Conservation (phyloP, 345 rosid species). For the Murraya koenigii region DNA sequence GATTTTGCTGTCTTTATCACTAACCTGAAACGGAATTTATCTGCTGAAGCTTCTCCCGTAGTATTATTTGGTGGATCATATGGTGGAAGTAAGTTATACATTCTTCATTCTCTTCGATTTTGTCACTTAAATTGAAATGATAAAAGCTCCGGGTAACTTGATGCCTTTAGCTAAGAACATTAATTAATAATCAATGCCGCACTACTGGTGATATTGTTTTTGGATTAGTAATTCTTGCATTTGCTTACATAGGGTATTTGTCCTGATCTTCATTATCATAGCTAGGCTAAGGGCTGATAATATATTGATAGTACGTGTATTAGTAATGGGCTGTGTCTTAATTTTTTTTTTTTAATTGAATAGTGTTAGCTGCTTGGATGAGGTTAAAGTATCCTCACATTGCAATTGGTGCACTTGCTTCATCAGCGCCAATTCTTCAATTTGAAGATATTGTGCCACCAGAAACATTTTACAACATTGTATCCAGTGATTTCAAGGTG, state of each 20-base stretch:
- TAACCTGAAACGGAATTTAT: slow-evolving; percentile 71
- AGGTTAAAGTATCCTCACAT: slow-evolving; percentile 92
- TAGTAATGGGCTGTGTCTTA: neutral
- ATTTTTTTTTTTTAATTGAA: neutral
- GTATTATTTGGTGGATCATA: slow-evolving; percentile 95
- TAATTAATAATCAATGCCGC: neutral
- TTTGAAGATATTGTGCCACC: slow-evolving; percentile 86
- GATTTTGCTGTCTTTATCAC: slow-evolving; percentile 76
- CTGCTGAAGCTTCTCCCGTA: slow-evolving; percentile 81
- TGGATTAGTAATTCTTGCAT: neutral
- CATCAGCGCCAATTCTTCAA: slow-evolving; percentile 94
- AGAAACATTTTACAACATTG: slow-evolving; percentile 80
- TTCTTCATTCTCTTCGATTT: neutral
- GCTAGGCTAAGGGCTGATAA: neutral
- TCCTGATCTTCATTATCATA: neutral
- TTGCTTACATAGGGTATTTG: neutral
- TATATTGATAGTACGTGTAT: neutral
- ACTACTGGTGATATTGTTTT: neutral
- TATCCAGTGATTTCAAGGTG: slow-evolving; percentile 78
- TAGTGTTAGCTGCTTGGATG: slow-evolving; percentile 99
- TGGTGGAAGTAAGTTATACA: slow-evolving; percentile 76
- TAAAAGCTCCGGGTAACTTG: neutral
- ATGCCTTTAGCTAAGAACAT: neutral
- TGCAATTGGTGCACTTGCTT: slow-evolving; percentile 86
- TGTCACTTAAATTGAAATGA: neutral